phyloP scores from a whole-genome alignment of 2,329 filamentous ascomycete species.

The Pseudogymnoascus sp. region DNA sequence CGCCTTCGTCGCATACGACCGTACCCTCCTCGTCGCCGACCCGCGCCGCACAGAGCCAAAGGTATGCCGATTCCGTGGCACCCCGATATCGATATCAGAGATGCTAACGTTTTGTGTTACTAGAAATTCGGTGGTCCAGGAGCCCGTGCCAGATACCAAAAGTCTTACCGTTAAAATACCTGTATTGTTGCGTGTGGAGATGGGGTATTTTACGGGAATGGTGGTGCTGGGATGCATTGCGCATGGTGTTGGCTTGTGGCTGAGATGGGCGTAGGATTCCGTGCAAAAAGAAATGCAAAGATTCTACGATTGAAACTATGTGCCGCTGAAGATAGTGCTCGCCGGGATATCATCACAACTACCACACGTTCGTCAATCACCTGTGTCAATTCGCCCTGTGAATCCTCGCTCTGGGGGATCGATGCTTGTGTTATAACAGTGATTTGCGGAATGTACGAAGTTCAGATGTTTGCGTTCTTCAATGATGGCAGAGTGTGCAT shows the following conservation, averaged over 20 bases:
- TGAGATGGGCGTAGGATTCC: slow-evolving; percentile 28
- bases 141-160: slow-evolving; percentile 95
- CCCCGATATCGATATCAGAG: background rate
- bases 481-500: background rate
- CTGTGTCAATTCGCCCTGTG: background rate
- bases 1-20: slow-evolving; percentile 90
- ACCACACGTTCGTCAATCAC: background rate
- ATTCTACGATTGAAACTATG: slow-evolving; percentile 17
- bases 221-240: slow-evolving; percentile 28
- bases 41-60: slow-evolving; percentile 99
- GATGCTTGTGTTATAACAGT: background rate
- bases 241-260: slow-evolving; percentile 26
- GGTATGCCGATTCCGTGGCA: slow-evolving; percentile 45
- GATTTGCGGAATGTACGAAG: background rate
- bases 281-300: slow-evolving; percentile 26
- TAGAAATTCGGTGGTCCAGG: slow-evolving; percentile 67
- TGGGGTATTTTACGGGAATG: slow-evolving; percentile 19
- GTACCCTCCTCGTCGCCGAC: slow-evolving; percentile 95
- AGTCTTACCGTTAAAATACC: slow-evolving; percentile 99
- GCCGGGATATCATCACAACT: background rate
- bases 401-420: background rate
- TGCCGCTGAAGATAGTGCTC: background rate
- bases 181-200: slow-evolving; percentile 97
- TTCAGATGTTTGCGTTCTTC: background rate
- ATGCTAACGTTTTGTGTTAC: slow-evolving; percentile 11